A percentile compares a stretch with the other conserved stretches of the same genome.
These are phyloP conservation scores for Lichtheimia hyalospora DNA, from an alignment of 371 early-diverging fungal species.

Conservation along the genomic window DNA sequence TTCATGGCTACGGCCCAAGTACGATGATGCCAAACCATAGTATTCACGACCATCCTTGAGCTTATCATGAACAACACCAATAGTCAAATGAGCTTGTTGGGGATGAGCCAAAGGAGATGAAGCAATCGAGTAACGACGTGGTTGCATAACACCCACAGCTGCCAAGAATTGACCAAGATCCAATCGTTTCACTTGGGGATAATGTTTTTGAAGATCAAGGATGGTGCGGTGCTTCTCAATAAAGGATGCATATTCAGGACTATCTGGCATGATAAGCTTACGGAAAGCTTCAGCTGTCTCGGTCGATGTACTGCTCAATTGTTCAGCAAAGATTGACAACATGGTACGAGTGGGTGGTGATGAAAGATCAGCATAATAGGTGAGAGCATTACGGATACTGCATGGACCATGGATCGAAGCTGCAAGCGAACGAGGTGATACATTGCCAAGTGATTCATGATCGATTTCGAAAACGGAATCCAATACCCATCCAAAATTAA, in stretches of 20 bases:
- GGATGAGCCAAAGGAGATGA: conserved; percentile 40
- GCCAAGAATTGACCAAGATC: conserved; percentile 49
- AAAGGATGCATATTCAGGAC: conserved; percentile 43
- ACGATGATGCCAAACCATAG: conserved; percentile 44
- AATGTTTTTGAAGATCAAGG: conserved; percentile 43
- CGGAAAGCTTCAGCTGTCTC: conserved; percentile 40
- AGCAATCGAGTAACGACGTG: conserved; percentile 60
- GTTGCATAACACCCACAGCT: conserved; percentile 46
- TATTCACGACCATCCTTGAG: conserved; percentile 37
- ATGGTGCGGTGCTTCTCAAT: conserved; percentile 44
- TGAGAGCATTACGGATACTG: conserved; percentile 49
- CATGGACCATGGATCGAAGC: conserved; percentile 48
- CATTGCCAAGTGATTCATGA: conserved; percentile 17
- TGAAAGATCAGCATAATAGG: conserved; percentile 48
- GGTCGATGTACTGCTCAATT: conserved; percentile 31
- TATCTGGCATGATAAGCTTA: conserved; percentile 37
- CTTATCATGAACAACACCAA: conserved; percentile 45
- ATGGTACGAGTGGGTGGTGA: conserved; percentile 49
- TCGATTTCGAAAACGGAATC: conserved; percentile 57
- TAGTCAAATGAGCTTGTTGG: conserved; percentile 28
- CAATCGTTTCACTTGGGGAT: conserved; percentile 45
- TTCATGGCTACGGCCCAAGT: conserved; percentile 12
- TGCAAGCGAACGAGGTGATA: conserved; percentile 53
- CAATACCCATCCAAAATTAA: conserved; percentile 48
- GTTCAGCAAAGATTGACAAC: conserved; percentile 40